These are phyloP conservation scores for Leishmania tarentolae DNA, from an alignment of 208 protist genomes.

Conservation along the genomic window DNA sequence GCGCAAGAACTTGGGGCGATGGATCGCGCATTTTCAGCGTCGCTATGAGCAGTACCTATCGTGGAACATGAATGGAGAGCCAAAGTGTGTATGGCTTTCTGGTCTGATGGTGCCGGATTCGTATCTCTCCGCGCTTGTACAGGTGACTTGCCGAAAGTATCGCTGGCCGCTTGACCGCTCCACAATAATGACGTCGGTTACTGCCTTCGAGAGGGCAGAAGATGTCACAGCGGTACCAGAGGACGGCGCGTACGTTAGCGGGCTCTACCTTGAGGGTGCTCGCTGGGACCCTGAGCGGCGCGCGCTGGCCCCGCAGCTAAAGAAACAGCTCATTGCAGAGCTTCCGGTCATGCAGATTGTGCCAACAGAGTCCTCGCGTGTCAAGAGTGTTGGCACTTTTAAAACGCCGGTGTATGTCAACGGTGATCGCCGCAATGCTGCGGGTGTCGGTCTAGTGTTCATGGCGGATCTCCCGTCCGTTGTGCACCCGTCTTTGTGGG, in stretches of 20 bases:
- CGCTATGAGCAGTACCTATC: constrained; percentile 95
- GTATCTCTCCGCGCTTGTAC: constrained; percentile 98
- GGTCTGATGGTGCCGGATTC: constrained; percentile 99
- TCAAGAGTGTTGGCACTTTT: constrained; percentile 96
- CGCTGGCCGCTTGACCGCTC: constrained; percentile 98
- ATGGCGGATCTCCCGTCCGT: constrained; percentile 95
- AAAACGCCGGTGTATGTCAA: constrained; percentile 99
- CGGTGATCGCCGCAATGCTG: constrained; percentile 95
- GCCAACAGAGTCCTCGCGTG: constrained; percentile 94
- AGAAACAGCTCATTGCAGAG: constrained; percentile 96
- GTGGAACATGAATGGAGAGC: constrained; percentile 96
- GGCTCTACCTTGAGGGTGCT: constrained; percentile 98
- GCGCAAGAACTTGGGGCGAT: constrained; percentile 95
- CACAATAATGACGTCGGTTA: constrained; percentile 95
- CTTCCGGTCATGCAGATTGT: constrained; percentile 98
- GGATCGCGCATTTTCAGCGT: constrained; percentile 96
- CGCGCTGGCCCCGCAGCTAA: constrained; percentile 86
- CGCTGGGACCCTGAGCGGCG: constrained; percentile 93
- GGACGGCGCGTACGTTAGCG: constrained; percentile 96
- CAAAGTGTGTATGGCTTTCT: constrained; percentile 98
- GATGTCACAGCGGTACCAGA: constrained; percentile 83
- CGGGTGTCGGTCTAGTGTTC: constrained; percentile 98
- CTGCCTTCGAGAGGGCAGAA: constrained; percentile 61
- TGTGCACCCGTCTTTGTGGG: constrained; percentile 95
- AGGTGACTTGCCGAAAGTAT: constrained; percentile 97